Conservation (phyloP, 2,329 filamentous ascomycete species). For the Penicillium sclerotigenum region DNA sequence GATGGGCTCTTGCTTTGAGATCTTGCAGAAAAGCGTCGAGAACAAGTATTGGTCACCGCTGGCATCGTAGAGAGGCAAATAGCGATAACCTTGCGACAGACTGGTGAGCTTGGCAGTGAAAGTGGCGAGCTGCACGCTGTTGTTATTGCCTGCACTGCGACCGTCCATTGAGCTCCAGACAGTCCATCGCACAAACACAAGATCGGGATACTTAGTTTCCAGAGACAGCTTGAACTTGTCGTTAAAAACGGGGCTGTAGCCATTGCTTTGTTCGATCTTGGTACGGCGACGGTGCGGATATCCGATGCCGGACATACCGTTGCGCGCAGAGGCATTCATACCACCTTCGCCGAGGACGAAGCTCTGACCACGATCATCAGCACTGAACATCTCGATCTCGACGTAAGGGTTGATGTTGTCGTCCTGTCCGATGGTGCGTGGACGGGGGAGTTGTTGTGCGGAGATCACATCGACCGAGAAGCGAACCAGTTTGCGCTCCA, state of each 20-base stretch:
- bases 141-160: constrained; percentile 63
- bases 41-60: constrained; percentile 92
- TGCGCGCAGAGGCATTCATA: constrained; percentile 61
- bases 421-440: constrained; percentile 66
- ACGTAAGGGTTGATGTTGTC: constrained; percentile 86
- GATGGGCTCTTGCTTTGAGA: constrained; percentile 61
- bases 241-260: constrained; percentile 88
- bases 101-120: constrained; percentile 91
- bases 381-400: constrained; percentile 90
- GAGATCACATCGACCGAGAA: constrained; percentile 89
- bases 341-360: constrained; percentile 65
- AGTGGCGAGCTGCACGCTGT: constrained; percentile 67
- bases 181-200: constrained; percentile 90
- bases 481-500: constrained; percentile 75
- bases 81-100: constrained; percentile 87
- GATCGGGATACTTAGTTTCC: constrained; percentile 88
- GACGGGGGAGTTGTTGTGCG: constrained; percentile 88
- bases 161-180: constrained; percentile 84
- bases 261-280: constrained; percentile 77
- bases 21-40: constrained; percentile 87
- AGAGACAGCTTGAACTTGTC: constrained; percentile 75
- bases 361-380: constrained; percentile 83
- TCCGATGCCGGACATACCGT: constrained; percentile 64
- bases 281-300: constrained; percentile 76
- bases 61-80: constrained; percentile 81